phyloP scores from a whole-genome alignment of 2,329 filamentous ascomycete genomes.

The Aspergillus brasiliensis region DNA sequence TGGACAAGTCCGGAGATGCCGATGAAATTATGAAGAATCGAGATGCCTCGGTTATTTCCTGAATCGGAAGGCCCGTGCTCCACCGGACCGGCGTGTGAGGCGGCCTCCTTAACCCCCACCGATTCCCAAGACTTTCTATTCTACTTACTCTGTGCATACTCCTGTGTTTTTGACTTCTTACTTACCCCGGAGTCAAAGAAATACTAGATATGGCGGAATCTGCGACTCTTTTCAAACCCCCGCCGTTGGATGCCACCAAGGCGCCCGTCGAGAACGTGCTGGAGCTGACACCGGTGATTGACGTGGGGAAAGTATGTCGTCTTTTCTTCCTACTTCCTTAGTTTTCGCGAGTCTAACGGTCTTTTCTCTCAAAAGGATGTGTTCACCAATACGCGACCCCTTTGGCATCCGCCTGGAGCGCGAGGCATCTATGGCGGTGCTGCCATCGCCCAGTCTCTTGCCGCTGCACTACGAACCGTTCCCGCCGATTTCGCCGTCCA shows the following conservation, averaged over 20 bases:
- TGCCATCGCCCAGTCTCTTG: conserved; percentile 88
- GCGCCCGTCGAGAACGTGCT: conserved; percentile 86
- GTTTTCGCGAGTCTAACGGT: neutral
- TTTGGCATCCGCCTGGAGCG: conserved; percentile 91
- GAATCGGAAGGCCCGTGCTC: conserved; percentile 8
- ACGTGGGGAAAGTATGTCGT: conserved; percentile 61
- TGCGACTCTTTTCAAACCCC: conserved; percentile 72
- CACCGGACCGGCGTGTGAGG: conserved; percentile 6
- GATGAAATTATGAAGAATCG: neutral
- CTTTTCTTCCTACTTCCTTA: neutral
- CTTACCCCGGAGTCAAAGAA: neutral
- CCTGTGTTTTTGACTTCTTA: neutral
- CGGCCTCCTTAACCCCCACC: conserved; percentile 1
- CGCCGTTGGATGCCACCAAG: conserved; percentile 70
- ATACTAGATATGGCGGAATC: conserved; percentile 31
- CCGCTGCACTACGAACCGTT: conserved; percentile 86
- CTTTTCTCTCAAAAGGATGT: conserved; percentile 63
- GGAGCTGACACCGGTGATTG: conserved; percentile 74
- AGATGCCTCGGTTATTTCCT: conserved; percentile 18
- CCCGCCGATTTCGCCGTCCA: conserved; percentile 78
- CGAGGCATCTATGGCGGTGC: conserved; percentile 91
- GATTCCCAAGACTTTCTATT: neutral
- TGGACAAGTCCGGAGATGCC: neutral
- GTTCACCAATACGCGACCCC: conserved; percentile 88
- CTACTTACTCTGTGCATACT: neutral